phyloP scores from a whole-genome alignment of 2,329 filamentous ascomycete genomes.

The Myriosclerotinia curreyana region DNA sequence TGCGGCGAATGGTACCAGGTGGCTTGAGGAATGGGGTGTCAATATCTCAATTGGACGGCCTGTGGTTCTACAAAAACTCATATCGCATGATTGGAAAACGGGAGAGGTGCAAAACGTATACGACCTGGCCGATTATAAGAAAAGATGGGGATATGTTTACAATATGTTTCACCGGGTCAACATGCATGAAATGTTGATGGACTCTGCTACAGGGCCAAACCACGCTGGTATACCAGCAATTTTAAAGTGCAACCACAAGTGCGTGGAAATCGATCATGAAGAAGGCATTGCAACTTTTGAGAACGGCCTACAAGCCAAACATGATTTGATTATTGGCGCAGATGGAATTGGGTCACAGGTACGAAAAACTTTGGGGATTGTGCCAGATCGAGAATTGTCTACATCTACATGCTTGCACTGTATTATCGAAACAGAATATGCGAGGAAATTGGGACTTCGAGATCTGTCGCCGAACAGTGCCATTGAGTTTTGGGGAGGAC shows the following conservation, averaged over 20 bases:
- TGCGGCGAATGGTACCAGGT: slow-evolving; percentile 67
- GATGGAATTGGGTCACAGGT: slow-evolving; percentile 63
- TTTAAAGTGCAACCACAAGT: slow-evolving; percentile 51
- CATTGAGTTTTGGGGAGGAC: slow-evolving; percentile 41
- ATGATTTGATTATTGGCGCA: slow-evolving; percentile 46
- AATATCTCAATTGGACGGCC: slow-evolving; percentile 63
- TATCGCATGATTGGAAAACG: slow-evolving; percentile 68
- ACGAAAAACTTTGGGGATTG: slow-evolving; percentile 57
- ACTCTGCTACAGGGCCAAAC: slow-evolving; percentile 53
- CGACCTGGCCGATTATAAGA: slow-evolving; percentile 61
- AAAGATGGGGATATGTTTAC: slow-evolving; percentile 56
- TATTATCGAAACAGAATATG: slow-evolving; percentile 37
- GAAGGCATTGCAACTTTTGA: slow-evolving; percentile 46
- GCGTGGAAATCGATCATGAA: slow-evolving; percentile 47
- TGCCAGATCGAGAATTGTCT: slow-evolving; percentile 39
- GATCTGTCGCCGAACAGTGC: slow-evolving; percentile 32
- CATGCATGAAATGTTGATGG: slow-evolving; percentile 66
- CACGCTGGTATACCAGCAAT: slow-evolving; percentile 54
- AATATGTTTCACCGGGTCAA: slow-evolving; percentile 68
- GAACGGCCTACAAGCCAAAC: slow-evolving; percentile 34
- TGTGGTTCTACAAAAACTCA: slow-evolving; percentile 62
- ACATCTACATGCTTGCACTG: slow-evolving; percentile 43
- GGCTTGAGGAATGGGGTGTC: slow-evolving; percentile 66
- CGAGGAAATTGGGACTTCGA: slow-evolving; percentile 29
- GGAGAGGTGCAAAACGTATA: slow-evolving; percentile 64